Percentiles rank a stretch among this genome's conserved stretches.
phyloP scores from a whole-genome alignment of 2,329 filamentous ascomycete genomes.

The Fusarium sterilihyphosum region DNA sequence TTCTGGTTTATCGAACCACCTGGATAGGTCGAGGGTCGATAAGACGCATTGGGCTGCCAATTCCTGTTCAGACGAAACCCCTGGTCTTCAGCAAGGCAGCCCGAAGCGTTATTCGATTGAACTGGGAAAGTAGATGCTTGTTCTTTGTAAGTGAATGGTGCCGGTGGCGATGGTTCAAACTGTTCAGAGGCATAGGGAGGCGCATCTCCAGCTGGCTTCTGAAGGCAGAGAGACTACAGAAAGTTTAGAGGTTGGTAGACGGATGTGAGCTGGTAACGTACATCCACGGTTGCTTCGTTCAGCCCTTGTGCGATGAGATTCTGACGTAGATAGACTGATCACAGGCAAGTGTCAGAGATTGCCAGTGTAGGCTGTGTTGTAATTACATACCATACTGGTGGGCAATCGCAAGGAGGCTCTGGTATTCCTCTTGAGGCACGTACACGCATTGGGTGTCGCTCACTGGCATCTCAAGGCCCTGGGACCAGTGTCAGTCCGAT shows the following conservation, averaged over 20 bases:
- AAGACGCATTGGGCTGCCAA: not conserved
- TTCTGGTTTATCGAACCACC: not conserved
- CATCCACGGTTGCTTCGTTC: conserved; percentile 56
- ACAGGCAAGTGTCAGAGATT: not conserved
- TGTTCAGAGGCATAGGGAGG: not conserved
- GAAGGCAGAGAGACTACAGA: conserved; percentile 19
- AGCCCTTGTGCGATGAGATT: conserved; percentile 63
- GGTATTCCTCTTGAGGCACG: conserved; percentile 70
- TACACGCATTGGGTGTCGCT: conserved; percentile 53
- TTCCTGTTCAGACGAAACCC: not conserved
- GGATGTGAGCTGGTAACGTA: conserved; percentile 45
- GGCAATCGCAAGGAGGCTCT: conserved; percentile 61
- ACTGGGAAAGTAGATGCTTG: not conserved
- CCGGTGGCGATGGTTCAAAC: not conserved
- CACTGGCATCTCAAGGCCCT: not conserved
- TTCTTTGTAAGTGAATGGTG: not conserved
- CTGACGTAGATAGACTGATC: conserved; percentile 43
- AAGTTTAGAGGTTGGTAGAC: not conserved
- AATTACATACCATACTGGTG: conserved; percentile 64
- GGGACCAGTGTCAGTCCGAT: conserved; percentile 3
- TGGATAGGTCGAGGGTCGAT: not conserved
- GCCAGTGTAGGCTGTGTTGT: not conserved
- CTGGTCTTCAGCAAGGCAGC: not conserved
- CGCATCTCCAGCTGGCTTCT: not conserved
- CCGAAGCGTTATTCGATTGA: not conserved